A percentile compares a stretch with the other conserved stretches of the same genome.
Conservation (phyloP, 495 filamentous ascomycete species). For the Elasticomyces elasticus region DNA sequence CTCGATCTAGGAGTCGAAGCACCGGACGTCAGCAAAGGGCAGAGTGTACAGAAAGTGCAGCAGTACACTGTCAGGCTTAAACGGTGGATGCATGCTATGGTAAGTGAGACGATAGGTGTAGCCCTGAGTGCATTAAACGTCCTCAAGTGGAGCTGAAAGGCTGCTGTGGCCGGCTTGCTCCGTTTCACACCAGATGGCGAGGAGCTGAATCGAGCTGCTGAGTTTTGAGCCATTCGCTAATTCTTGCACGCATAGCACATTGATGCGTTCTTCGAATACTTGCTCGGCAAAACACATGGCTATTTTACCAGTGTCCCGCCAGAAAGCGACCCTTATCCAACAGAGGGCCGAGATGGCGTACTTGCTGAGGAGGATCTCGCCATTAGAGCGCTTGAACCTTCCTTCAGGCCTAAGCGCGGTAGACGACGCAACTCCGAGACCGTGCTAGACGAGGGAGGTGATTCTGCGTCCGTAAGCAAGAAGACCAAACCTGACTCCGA, state of each 20-base stretch:
- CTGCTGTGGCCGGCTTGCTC: too few species aligned
- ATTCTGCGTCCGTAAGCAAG: constrained; percentile 36
- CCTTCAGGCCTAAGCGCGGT: constrained; percentile 83
- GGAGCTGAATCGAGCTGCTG: too few species aligned
- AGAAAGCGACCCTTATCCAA: constrained; percentile 48
- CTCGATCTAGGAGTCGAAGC: constrained; percentile 84
- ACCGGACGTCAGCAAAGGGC: constrained; percentile 71
- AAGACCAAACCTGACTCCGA: constrained; percentile 62
- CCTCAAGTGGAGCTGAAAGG: too few species aligned
- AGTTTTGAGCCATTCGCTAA: too few species aligned
- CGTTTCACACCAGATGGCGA: too few species aligned
- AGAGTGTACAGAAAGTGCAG: constrained; percentile 94
- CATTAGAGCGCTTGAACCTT: constrained; percentile 75
- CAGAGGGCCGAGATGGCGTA: constrained; percentile 73
- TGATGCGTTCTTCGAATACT: constrained; percentile 91
- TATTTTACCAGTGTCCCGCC: constrained; percentile 80
- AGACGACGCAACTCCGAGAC: constrained; percentile 75
- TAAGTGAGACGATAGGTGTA: too few species aligned
- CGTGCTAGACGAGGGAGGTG: constrained; percentile 48
- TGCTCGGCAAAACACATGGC: constrained; percentile 63
- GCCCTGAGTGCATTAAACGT: too few species aligned
- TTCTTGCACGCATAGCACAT: too few species aligned
- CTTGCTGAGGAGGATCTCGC: constrained; percentile 86
- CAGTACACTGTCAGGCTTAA: constrained; percentile 94
- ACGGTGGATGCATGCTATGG: constrained; percentile 98